These are phyloP conservation scores for Cladophialophora carrionii DNA, from an alignment of 2,329 filamentous ascomycete genomes.

Conservation along the genomic window DNA sequence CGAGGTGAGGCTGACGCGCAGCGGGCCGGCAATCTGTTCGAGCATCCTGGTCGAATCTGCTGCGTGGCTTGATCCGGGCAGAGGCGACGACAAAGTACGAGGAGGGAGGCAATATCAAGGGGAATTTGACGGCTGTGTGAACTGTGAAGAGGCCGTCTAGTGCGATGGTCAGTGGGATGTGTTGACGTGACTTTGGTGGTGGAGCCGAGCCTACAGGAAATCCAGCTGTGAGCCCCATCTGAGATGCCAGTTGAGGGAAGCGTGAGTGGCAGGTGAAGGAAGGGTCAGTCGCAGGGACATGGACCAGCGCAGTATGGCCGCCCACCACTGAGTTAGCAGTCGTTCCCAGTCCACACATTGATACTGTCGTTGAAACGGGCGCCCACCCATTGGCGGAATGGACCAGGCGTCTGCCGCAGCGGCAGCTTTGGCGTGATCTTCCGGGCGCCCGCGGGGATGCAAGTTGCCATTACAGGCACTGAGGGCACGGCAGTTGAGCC, in stretches of 20 bases:
- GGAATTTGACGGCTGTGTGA: neutral
- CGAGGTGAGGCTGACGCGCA: constrained; percentile 11
- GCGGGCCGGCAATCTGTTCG: constrained; percentile 13
- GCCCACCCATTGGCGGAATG: neutral
- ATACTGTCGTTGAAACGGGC: neutral
- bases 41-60: constrained; percentile 9
- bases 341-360: neutral
- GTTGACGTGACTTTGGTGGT: neutral
- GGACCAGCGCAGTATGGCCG: too few relatives aligned
- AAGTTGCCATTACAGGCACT: neutral
- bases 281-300: neutral
- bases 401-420: neutral
- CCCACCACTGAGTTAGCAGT: neutral
- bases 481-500: neutral
- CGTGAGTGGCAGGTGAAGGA: neutral
- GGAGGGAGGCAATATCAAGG: neutral
- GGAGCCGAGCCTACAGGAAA: neutral
- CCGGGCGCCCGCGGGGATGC: neutral
- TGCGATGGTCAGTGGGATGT: neutral
- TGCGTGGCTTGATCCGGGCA: neutral
- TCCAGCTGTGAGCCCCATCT: neutral
- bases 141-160: neutral
- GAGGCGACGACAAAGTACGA: neutral
- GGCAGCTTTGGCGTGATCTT: neutral
- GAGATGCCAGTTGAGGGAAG: neutral